Evolutionary conservation across 2,329 filamentous ascomycete species (phyloP).

Genomic region (Microsporum ferrugineum): DNA sequence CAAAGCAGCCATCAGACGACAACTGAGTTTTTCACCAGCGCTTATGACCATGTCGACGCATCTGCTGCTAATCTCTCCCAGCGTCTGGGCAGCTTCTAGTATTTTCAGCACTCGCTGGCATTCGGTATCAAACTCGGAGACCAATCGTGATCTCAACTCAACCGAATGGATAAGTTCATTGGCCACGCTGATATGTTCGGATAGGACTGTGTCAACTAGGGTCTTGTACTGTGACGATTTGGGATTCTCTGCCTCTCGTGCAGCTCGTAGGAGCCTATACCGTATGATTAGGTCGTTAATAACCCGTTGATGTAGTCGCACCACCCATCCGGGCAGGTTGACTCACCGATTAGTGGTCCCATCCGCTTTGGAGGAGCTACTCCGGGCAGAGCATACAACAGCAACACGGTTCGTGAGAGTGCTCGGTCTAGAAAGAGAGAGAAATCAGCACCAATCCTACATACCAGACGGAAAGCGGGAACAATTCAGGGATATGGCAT

Average conservation of each 20-base stretch:
- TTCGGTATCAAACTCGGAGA: slow-evolving; percentile 59
- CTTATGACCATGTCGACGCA: slow-evolving; percentile 83
- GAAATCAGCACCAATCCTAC: not conserved
- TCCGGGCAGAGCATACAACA: slow-evolving; percentile 90
- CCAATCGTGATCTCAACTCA: slow-evolving; percentile 48
- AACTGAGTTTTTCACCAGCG: slow-evolving; percentile 92
- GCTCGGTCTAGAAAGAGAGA: slow-evolving; percentile 38
- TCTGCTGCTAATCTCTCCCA: slow-evolving; percentile 60
- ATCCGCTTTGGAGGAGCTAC: slow-evolving; percentile 84
- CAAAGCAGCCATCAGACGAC: slow-evolving; percentile 76
- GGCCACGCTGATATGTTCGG: slow-evolving; percentile 68
- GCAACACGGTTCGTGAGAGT: slow-evolving; percentile 64
- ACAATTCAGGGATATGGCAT: slow-evolving; percentile 17
- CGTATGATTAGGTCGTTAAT: not conserved
- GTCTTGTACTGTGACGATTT: slow-evolving; percentile 51
- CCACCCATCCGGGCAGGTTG: slow-evolving; percentile 10
- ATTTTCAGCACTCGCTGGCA: slow-evolving; percentile 72
- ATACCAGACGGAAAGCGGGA: not conserved
- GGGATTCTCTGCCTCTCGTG: slow-evolving; percentile 39
- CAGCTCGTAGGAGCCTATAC: slow-evolving; percentile 36
- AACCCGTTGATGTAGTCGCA: not conserved
- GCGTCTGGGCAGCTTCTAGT: slow-evolving; percentile 49
- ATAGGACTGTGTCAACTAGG: slow-evolving; percentile 68
- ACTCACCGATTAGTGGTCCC: slow-evolving; percentile 90
- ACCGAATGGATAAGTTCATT: slow-evolving; percentile 49